A percentile compares a stretch with the other conserved stretches of the same genome.
phyloP scores from a whole-genome alignment of 345 rosid genomes.

The Brassica rapa region DNA sequence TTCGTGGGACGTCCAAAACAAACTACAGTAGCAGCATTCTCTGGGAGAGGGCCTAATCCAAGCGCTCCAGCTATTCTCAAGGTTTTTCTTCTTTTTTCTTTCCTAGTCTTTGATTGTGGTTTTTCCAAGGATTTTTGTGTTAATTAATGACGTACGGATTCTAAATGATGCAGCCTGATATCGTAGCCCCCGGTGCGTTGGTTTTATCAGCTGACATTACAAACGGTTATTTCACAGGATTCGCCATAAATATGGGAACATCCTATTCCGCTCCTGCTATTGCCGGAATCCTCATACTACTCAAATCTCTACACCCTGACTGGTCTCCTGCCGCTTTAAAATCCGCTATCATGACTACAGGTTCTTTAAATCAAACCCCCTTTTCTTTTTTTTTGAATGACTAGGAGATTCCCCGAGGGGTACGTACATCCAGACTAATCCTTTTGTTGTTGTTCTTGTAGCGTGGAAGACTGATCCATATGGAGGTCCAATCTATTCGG shows the following conservation, averaged over 20 bases:
- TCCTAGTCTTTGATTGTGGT: neutral
- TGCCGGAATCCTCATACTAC: conserved; percentile 18
- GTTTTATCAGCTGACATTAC: neutral
- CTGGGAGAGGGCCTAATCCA: conserved; percentile 28
- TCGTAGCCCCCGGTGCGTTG: conserved; percentile 28
- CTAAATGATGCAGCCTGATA: conserved; percentile 29
- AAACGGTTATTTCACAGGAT: accelerated
- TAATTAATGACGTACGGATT: neutral
- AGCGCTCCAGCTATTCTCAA: conserved; percentile 27
- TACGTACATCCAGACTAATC: neutral
- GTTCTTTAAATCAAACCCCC: neutral
- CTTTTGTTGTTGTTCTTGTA: neutral
- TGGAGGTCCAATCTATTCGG: conserved; percentile 16
- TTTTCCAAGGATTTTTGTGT: neutral
- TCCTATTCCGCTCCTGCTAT: conserved; percentile 14
- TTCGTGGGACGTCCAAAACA: conserved; percentile 20
- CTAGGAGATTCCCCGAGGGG: too few relatives aligned
- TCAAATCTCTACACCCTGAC: conserved; percentile 37
- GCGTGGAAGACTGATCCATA: conserved; percentile 35
- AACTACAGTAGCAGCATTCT: conserved; percentile 17
- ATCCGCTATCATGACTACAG: conserved; percentile 38
- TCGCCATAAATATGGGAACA: neutral
- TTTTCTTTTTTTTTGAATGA: neutral
- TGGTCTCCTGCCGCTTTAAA: conserved; percentile 40
- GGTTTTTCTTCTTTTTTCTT: neutral